phyloP scores from a whole-genome alignment of 306 rosid genomes.

The Casuarina equisetifolia region DNA sequence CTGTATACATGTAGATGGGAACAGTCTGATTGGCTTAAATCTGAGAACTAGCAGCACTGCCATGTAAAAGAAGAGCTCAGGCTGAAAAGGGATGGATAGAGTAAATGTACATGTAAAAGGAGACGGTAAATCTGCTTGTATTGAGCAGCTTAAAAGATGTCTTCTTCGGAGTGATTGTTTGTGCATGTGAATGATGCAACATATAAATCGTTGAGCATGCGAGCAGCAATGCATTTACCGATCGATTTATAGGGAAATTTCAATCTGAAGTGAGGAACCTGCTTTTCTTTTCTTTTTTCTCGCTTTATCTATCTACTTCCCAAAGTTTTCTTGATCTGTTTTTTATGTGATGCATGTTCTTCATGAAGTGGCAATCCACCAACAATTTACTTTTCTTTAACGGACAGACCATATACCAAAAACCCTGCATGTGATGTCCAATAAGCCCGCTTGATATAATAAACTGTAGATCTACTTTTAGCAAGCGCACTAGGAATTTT shows the following conservation, averaged over 20 bases:
- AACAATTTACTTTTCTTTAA: not conserved
- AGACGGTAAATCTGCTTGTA: not conserved
- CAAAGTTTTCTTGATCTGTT: not conserved
- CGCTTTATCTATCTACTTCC: not conserved
- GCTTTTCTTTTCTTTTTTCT: not conserved
- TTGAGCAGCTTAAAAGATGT: not conserved
- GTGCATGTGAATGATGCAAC: slow-evolving; percentile 19
- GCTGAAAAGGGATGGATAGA: not conserved
- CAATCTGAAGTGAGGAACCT: not conserved
- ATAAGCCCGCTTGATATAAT: too few species aligned
- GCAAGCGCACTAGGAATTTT: too few species aligned
- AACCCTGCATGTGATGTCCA: too few species aligned
- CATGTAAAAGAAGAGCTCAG: not conserved
- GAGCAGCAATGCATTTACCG: not conserved
- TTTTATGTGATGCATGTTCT: not conserved
- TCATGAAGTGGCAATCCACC: not conserved
- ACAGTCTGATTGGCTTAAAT: not conserved
- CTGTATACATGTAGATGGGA: not conserved
- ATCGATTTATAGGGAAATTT: not conserved
- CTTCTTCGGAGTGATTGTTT: not conserved
- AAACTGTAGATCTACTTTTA: too few species aligned
- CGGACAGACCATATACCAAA: too few species aligned
- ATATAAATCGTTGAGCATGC: not conserved
- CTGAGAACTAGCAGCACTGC: not conserved
- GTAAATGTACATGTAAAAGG: not conserved